A percentile compares a stretch with the other conserved stretches of the same genome.
Conservation (phyloP, 2,329 filamentous ascomycete genomes). For the Leptographium procerum region DNA sequence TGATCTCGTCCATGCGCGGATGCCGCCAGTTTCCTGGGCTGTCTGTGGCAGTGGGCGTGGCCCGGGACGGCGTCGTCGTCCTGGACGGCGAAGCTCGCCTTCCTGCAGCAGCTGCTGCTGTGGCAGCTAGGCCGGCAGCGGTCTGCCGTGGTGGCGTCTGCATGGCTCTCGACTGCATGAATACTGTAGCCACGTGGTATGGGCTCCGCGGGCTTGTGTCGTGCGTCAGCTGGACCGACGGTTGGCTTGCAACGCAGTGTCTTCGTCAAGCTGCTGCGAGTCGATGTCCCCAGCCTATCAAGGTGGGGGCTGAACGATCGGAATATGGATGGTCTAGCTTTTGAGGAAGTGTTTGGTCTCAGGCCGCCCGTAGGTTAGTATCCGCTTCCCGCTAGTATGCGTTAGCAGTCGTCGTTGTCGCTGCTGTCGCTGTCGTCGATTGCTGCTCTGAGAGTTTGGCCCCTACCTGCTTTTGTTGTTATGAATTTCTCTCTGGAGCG, state of each 20-base stretch:
- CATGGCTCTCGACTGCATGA: neutral
- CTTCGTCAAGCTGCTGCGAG: too few relatives aligned
- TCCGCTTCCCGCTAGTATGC: neutral
- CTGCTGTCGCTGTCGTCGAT: neutral
- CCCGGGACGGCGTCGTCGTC: neutral
- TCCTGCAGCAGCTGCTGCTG: too few relatives aligned
- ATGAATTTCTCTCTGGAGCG: neutral
- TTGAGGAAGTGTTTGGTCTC: too few relatives aligned
- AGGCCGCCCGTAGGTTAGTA: neutral
- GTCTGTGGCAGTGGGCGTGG: constrained; percentile 24
- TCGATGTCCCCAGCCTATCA: too few relatives aligned
- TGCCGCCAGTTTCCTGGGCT: constrained; percentile 82
- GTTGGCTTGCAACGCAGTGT: too few relatives aligned
- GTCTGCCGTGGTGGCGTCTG: constrained; percentile 2
- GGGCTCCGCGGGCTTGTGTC: too few relatives aligned
- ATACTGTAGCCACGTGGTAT: neutral
- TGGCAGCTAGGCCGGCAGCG: neutral
- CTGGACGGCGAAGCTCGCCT: neutral
- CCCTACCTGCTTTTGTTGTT: neutral
- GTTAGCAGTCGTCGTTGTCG: neutral
- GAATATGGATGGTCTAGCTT: too few relatives aligned
- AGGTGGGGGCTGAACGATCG: too few relatives aligned
- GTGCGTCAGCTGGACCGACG: neutral
- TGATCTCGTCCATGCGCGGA: constrained; percentile 79
- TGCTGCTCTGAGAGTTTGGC: neutral